Evolutionary conservation across 257 asterid species (phyloP).

Genomic region (Solanum sitiens): DNA sequence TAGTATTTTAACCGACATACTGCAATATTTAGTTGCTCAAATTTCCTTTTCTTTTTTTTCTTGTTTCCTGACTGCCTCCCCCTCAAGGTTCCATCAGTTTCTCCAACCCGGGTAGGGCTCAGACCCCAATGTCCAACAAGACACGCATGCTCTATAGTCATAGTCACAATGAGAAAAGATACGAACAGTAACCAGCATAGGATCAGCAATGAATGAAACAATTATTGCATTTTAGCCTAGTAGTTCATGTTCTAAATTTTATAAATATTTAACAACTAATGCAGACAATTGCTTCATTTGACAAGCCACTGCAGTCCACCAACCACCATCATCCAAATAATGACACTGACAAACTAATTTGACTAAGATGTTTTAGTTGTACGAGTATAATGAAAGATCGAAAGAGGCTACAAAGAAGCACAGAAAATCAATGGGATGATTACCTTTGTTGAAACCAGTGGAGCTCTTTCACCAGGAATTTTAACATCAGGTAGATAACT

Average conservation of each 20-base stretch:
- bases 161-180: neutral
- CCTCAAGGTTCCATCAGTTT: neutral
- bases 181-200: neutral
- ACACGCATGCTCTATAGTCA: neutral
- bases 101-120: neutral
- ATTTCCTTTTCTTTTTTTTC: neutral
- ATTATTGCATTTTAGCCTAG: neutral
- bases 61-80: neutral
- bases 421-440: neutral
- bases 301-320: neutral
- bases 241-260: neutral
- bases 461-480: constrained; percentile 93
- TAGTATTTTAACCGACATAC: neutral
- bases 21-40: neutral
- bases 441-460: constrained; percentile 92
- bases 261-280: neutral
- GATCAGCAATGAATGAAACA: neutral
- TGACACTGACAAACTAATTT: neutral
- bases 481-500: constrained; percentile 90
- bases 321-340: neutral
- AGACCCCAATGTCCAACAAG: neutral
- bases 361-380: neutral
- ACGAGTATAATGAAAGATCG: neutral
- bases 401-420: neutral
- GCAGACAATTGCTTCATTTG: neutral